Evolutionary conservation across 805 yeast species (phyloP), one percentile per base, ranked within the genome.

Genomic region (Candida montana): DNA sequence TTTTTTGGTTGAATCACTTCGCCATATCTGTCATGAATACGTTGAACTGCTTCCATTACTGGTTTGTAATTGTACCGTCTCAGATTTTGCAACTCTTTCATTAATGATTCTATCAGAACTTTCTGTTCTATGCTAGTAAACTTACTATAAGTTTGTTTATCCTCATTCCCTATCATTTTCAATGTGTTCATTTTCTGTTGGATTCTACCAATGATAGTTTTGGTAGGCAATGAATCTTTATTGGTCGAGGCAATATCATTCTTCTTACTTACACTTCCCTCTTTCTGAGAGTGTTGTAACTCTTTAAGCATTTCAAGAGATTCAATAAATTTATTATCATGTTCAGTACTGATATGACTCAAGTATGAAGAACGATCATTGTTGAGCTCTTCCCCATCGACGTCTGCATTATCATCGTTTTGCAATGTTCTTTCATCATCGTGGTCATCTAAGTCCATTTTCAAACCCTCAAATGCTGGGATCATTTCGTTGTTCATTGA

Each of bases 401-500:
- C 19, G 6, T 27, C 31, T 15, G 5, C 31, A 3, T 17, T 6
- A 21, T 21, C 24, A 21, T 31, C 7, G 6, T 28, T 13, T 18
- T 35, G 2, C 31, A 38, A 23, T 30, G 35, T 20, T 21, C 27
- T 20, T 12, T 20, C 29, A 16, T 20, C 20, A 15, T 21, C n/a
- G 13, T 38, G 46, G 4, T 41, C 41, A 16, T 32, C 53, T 4
- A 54, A 9, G 20, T 53, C 59, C 43, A 54, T 53, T 30, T 46
- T 51, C 43, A 54, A 31, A 21, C 46, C 50, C 24, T 46, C 49
- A 33, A 54, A 54, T 3, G 59, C 59, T 1, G 59, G 59, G 2
- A 54, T 45, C 24, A 53, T 18, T 9, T 49, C 59, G 34, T 51
- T 48, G 10, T 45, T 50, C 53, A 53, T 48, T 1, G 50, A 39